phyloP scores from a whole-genome alignment of 441 rosid genomes.

The Monsonia emarginata region DNA sequence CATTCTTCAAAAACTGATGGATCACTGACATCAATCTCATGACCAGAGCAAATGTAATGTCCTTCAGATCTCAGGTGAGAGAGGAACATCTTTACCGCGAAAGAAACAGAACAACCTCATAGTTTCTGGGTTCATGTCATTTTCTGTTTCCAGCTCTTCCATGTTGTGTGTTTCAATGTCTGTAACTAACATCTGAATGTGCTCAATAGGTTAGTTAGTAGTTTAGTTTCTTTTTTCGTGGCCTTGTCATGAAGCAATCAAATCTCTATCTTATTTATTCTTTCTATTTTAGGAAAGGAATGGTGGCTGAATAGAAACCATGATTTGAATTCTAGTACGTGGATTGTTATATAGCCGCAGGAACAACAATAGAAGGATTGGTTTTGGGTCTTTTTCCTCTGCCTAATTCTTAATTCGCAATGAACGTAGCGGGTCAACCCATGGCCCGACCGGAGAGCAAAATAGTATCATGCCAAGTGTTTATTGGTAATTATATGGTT shows the following conservation, averaged over 20 bases:
- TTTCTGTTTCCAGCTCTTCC: not conserved
- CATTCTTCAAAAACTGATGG: constrained; percentile 22
- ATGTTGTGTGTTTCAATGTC: not conserved
- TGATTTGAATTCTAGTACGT: not conserved
- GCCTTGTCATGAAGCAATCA: too few species aligned
- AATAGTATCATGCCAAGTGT: too few species aligned
- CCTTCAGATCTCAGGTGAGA: too few species aligned
- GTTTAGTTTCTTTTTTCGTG: too few species aligned
- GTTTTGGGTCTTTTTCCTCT: constrained; percentile 2
- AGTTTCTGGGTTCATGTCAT: not conserved
- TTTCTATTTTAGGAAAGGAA: too few species aligned
- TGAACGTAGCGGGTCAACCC: not conserved
- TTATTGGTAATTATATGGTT: too few species aligned
- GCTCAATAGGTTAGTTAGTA: too few species aligned
- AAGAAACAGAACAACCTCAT: not conserved
- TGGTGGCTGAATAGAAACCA: not conserved
- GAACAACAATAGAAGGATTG: not conserved
- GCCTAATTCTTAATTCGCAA: not conserved
- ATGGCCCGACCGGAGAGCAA: not conserved
- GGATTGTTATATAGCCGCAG: not conserved
- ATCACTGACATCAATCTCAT: constrained; percentile 19
- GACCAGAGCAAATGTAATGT: too few species aligned
- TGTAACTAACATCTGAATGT: not conserved
- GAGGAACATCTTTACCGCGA: too few species aligned
- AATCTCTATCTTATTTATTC: too few species aligned